Percentiles rank a stretch among this genome's conserved stretches.
Evolutionary conservation across 179 eudicot genomes (phyloP).

Genomic region (Beta macrorhiza): DNA sequence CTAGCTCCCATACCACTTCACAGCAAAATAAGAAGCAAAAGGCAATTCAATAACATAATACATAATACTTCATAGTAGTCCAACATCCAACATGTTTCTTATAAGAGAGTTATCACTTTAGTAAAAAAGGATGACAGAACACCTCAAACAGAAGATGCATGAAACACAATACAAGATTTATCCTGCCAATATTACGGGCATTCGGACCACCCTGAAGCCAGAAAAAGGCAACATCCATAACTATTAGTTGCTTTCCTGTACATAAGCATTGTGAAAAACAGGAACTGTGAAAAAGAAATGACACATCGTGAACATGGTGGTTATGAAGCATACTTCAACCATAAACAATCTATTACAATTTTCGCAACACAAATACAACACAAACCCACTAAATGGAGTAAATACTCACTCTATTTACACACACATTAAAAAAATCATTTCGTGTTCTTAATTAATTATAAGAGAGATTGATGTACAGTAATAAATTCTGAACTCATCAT

Average conservation of each 20-base stretch:
- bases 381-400: neutral
- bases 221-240: neutral
- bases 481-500: neutral
- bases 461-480: no score
- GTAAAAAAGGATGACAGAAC: no score
- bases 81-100: no score
- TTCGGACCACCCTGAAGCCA: no score
- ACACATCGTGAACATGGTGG: neutral
- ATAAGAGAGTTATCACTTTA: neutral
- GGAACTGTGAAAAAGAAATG: neutral
- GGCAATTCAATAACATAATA: no score
- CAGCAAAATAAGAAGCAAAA: neutral
- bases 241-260: neutral
- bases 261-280: neutral
- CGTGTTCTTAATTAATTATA: no score
- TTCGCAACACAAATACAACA: neutral
- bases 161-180: no score
- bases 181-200: no score
- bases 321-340: neutral
- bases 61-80: neutral
- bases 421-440: no score
- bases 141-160: no score
- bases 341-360: neutral
- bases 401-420: neutral
- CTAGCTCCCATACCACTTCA: no score